These are phyloP conservation scores for Nemania sp. DNA, from an alignment of 2,329 filamentous ascomycete species.

Conservation along the genomic window DNA sequence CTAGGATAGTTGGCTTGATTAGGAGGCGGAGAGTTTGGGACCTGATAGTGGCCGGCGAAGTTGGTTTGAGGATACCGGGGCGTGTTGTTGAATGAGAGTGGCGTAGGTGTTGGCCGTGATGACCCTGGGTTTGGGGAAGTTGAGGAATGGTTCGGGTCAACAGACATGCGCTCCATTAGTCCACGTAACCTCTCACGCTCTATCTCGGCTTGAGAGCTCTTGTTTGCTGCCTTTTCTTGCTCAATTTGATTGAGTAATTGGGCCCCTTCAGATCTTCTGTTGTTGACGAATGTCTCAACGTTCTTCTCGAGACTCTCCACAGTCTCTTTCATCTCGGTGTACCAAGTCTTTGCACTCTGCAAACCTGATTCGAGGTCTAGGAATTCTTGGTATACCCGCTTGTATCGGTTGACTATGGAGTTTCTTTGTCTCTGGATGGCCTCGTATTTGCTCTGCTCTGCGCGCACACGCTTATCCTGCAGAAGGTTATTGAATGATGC, in stretches of 20 bases:
- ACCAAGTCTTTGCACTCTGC: constrained; percentile 90
- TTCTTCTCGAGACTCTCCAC: constrained; percentile 94
- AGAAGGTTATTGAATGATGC: constrained; percentile 86
- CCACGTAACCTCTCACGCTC: constrained; percentile 88
- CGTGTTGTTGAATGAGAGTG: constrained; percentile 60
- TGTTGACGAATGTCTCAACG: constrained; percentile 96
- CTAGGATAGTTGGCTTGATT: constrained; percentile 60
- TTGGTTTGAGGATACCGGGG: constrained; percentile 66
- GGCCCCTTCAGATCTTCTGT: constrained; percentile 89
- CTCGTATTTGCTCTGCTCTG: constrained; percentile 97
- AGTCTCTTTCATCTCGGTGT: constrained; percentile 94
- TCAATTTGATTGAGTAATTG: constrained; percentile 92
- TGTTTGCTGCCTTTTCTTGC: constrained; percentile 74
- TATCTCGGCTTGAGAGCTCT: constrained; percentile 75
- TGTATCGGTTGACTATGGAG: constrained; percentile 86
- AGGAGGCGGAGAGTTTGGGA: constrained; percentile 67
- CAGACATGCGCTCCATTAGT: constrained; percentile 95
- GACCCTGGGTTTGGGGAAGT: constrained; percentile 55
- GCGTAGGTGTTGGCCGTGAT: constrained; percentile 58
- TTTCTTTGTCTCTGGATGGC: constrained; percentile 84
- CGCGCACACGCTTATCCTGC: constrained; percentile 92
- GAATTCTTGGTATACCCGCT: constrained; percentile 91
- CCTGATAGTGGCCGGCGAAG: constrained; percentile 69
- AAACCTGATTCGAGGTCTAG: constrained; percentile 89
- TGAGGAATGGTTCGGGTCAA: constrained; percentile 69